Evolutionary conservation across 106 monocot genomes (phyloP), one percentile per base, ranked within the genome.

Genomic region (Posidonia australis): DNA sequence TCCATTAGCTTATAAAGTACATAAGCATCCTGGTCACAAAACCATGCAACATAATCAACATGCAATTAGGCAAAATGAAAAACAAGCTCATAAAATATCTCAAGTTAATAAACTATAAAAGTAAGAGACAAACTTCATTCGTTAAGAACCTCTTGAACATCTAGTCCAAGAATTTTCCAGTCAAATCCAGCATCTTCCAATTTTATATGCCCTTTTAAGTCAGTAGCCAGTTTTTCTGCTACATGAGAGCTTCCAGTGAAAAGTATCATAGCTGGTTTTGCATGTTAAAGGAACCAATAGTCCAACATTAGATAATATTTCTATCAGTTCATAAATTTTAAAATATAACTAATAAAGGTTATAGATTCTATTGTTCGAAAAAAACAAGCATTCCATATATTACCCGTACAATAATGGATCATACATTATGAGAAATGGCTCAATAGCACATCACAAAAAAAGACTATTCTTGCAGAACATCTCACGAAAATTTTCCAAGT

Each of bases 101-200:
- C 17, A 29, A 65, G 18, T n/a, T 51, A 36, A 36, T 36, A 36
- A 2, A 7, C 5, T 36, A 36, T 2, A 43, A 5, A 30, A 1
- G 18, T 30, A 25, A 16, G 28, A 17, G 10, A 7, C n/a, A 20
- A 51, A 17, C 9, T 19, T 67, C 19, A 12, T 36, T 52, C 21
- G 10, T 10, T 36, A 5, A 54, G 10, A 54, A 96, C 90, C 86
- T 86, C 81, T 68, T 96, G 77, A 58, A 96, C 94, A 79, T 96
- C 94, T 49, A 90, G 94, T 71, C 94, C 90, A 67, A 96, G 84
- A 28, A 96, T 87, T 81, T 96, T 96, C 94, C 94, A 96, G 62
- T 96, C 94, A 90, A 87, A 96, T 70, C 94, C 90, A 46, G 94
- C 90, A 90, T 90, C 94, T 79, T 96, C 90, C 68, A 96, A 74